Evolutionary conservation across 805 yeast species (phyloP), one percentile per base, ranked within the genome.

Genomic region (Starmerella sirachaensis): DNA sequence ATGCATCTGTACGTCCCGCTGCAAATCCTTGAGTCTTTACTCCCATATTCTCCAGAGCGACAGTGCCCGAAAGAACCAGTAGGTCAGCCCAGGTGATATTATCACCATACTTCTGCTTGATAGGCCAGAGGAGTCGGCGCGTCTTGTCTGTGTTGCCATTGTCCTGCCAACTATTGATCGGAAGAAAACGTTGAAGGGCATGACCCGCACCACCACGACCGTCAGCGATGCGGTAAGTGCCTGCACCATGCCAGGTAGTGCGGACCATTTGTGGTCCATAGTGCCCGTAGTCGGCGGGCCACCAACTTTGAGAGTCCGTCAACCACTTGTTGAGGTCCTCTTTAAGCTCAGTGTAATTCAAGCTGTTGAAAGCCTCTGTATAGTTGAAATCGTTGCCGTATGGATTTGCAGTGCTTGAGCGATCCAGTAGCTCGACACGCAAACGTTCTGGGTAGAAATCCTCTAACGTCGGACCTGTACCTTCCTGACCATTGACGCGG

Each of bases 31-130:
- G 35, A 18, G 43, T 37, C 13, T 30, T 10, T 5, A 42, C 47
- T 13, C 49, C 49, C 49, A 45, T 42, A 14, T 18, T 5, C 36
- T 45, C 49, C 9, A 45, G 41, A 9, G 49, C 49, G 17, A 42
- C 47, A 20, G 41, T 45, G 11, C 49, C 49, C 19, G 47, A 40
- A 3, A 45, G 40, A 8, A 34, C 47, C 4, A 45, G 35, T 9
- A 45, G 40, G 20, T 45, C 49, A 17, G 45, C 40, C 49, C 49
- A 45, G 18, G 41, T 29, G 28, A 45, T 30, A 26, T 37, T 34
- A 31, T 42, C 47, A 13, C 49, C 49, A 29, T 45, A 45, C 42
- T 45, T 45, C 35, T 40, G 45, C 42, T 45, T 45, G 33, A 45
- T 34, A 11, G 49, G 49, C 47, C 47, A 42, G 18, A 45, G 35